A percentile compares a stretch with the other conserved stretches of the same genome.
phyloP scores from a whole-genome alignment of 2,329 filamentous ascomycete genomes.

The Teratosphaeria viscida region DNA sequence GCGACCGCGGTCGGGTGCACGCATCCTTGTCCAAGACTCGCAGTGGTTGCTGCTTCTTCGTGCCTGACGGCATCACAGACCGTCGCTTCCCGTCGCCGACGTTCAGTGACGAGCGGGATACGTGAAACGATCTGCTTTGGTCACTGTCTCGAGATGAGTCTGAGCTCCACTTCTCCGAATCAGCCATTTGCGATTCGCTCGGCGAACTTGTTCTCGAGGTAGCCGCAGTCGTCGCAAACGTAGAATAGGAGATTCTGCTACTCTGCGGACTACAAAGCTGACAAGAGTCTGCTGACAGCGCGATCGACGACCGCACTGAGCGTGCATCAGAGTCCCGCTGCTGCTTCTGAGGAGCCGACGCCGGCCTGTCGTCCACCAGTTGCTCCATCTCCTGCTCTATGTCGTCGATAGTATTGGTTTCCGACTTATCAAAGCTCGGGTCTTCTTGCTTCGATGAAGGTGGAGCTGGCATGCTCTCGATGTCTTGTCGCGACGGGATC shows the following conservation, averaged over 20 bases:
- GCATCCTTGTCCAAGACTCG: not conserved
- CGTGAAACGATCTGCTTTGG: conserved; percentile 8
- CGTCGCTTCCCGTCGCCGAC: conserved; percentile 10
- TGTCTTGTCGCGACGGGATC: not conserved
- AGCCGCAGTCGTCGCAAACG: conserved; percentile 7
- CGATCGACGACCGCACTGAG: conserved; percentile 16
- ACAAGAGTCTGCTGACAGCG: conserved; percentile 17
- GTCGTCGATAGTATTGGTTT: conserved; percentile 7
- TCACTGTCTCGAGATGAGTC: conserved; percentile 7
- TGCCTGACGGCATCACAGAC: conserved; percentile 11
- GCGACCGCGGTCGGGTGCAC: not conserved
- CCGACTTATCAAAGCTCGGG: conserved; percentile 4
- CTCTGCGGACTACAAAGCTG: conserved; percentile 18
- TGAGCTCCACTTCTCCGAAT: conserved; percentile 8
- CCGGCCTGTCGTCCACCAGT: conserved; percentile 2
- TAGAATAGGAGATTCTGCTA: conserved; percentile 23
- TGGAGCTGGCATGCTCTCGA: not conserved
- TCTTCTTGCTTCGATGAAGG: conserved; percentile 1
- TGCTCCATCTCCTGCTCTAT: conserved; percentile 8
- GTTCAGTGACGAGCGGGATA: conserved; percentile 16
- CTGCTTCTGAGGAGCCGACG: conserved; percentile 1
- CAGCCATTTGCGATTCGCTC: conserved; percentile 15
- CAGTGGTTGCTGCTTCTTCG: not conserved
- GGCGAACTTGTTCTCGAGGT: conserved; percentile 21
- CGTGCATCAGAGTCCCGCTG: conserved; percentile 10